These are phyloP conservation scores for Puccinia triticina DNA, from an alignment of 1,284 basidiomycete species.

Conservation along the genomic window DNA sequence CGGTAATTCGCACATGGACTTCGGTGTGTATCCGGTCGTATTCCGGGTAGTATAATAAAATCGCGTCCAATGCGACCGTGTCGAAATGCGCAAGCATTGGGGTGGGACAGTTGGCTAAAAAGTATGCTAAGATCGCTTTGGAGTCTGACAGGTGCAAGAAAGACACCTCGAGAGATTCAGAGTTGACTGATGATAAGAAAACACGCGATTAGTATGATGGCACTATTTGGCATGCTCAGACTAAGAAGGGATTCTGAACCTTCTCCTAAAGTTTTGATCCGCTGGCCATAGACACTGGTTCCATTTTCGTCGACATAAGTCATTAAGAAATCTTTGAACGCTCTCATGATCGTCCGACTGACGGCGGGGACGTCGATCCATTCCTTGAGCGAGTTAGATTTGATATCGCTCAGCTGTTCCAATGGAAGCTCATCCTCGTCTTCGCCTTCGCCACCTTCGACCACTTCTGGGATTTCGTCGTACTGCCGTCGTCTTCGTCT, in stretches of 20 bases:
- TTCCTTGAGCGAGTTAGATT: constrained; percentile 91
- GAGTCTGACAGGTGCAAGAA: constrained; percentile 87
- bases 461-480: constrained; percentile 59
- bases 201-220: neutral
- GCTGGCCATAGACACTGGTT: constrained; percentile 88
- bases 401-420: constrained; percentile 95
- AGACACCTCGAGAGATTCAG: constrained; percentile 94
- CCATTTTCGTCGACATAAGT: constrained; percentile 91
- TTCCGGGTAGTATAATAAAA: constrained; percentile 90
- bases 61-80: constrained; percentile 88
- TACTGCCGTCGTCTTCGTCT: constrained; percentile 61
- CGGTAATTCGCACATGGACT: constrained; percentile 94
- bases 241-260: constrained; percentile 65
- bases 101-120: constrained; percentile 89
- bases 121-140: constrained; percentile 94
- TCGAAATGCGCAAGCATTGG: constrained; percentile 94
- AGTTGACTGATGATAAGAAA: constrained; percentile 73
- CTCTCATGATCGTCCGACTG: constrained; percentile 81
- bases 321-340: constrained; percentile 94
- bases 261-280: constrained; percentile 92
- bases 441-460: constrained; percentile 61
- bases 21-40: constrained; percentile 98
- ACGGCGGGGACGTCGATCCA: constrained; percentile 95
- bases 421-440: constrained; percentile 73
- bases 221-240: neutral